These are phyloP conservation scores for Pseudopithomyces maydicus DNA, from an alignment of 2,329 filamentous ascomycete species.

Conservation along the genomic window DNA sequence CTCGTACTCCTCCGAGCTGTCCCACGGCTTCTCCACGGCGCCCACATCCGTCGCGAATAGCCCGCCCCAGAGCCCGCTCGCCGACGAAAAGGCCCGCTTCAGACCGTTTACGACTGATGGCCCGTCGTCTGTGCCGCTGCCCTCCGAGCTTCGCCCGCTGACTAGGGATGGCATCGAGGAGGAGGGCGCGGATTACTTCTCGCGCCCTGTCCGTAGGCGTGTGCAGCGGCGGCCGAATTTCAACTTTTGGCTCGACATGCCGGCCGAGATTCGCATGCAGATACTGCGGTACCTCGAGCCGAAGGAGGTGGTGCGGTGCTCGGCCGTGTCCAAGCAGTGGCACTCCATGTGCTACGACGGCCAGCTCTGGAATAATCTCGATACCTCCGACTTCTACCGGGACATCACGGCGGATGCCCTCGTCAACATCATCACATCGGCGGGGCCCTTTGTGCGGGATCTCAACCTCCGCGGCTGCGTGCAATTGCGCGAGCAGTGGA, in stretches of 20 bases:
- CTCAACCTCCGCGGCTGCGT: slow-evolving; percentile 91
- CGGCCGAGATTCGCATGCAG: slow-evolving; percentile 78
- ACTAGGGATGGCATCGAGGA: slow-evolving; percentile 49
- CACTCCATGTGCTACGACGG: slow-evolving; percentile 89
- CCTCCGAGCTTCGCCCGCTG: slow-evolving; percentile 62
- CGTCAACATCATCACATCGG: slow-evolving; percentile 80
- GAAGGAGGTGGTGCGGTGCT: slow-evolving; percentile 79
- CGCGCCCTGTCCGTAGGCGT: slow-evolving; percentile 44
- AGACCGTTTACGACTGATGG: slow-evolving; percentile 59
- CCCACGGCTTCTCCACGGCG: slow-evolving; percentile 61
- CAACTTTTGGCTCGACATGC: slow-evolving; percentile 81
- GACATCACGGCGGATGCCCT: slow-evolving; percentile 84
- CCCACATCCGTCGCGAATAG: slow-evolving; percentile 58
- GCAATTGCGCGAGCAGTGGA: slow-evolving; percentile 83
- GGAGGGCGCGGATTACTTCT: slow-evolving; percentile 55
- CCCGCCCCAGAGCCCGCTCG: slow-evolving; percentile 53
- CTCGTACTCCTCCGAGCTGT: slow-evolving; percentile 62
- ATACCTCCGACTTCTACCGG: slow-evolving; percentile 82
- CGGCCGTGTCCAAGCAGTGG: slow-evolving; percentile 78
- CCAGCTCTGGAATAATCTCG: slow-evolving; percentile 86
- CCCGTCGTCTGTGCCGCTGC: slow-evolving; percentile 64
- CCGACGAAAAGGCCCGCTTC: slow-evolving; percentile 61
- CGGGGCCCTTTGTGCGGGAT: slow-evolving; percentile 88
- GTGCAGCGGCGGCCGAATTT: slow-evolving; percentile 50
- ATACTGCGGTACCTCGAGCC: slow-evolving; percentile 78